Evolutionary conservation across 345 rosid genomes (phyloP).

Genomic region (Microcos paniculata): DNA sequence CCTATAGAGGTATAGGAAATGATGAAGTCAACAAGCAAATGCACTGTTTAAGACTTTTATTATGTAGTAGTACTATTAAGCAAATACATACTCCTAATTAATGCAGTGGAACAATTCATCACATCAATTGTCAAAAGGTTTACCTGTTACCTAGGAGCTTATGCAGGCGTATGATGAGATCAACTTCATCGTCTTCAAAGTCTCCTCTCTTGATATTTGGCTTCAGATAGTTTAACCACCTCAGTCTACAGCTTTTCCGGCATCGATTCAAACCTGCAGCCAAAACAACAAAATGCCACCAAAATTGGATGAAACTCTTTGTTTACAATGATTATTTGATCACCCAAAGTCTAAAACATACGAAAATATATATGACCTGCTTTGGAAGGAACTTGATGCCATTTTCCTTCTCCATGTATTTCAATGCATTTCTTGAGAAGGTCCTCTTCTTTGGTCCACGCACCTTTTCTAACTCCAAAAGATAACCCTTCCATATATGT

Average conservation of each 20-base stretch:
- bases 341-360: neutral
- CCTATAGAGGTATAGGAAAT: no score
- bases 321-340: neutral
- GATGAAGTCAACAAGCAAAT: no score
- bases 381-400: conserved; percentile 40
- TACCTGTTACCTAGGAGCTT: conserved; percentile 55
- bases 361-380: conserved; percentile 5
- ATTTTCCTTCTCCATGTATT: conserved; percentile 43
- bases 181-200: conserved; percentile 45
- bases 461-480: conserved; percentile 14
- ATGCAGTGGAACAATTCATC: no score
- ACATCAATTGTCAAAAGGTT: neutral
- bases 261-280: conserved; percentile 50
- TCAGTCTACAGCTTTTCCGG: conserved; percentile 49
- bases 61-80: neutral
- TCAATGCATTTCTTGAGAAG: conserved; percentile 43
- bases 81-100: no score
- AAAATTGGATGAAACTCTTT: neutral
- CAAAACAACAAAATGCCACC: neutral
- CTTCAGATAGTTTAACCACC: conserved; percentile 55
- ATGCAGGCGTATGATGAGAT: conserved; percentile 43
- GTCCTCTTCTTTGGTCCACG: conserved; percentile 52
- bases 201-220: conserved; percentile 44
- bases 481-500: neutral
- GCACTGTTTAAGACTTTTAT: no score